A percentile compares a stretch with the other conserved stretches of the same genome.
phyloP scores from a whole-genome alignment of 345 rosid species.

The Gossypium longicalyx region DNA sequence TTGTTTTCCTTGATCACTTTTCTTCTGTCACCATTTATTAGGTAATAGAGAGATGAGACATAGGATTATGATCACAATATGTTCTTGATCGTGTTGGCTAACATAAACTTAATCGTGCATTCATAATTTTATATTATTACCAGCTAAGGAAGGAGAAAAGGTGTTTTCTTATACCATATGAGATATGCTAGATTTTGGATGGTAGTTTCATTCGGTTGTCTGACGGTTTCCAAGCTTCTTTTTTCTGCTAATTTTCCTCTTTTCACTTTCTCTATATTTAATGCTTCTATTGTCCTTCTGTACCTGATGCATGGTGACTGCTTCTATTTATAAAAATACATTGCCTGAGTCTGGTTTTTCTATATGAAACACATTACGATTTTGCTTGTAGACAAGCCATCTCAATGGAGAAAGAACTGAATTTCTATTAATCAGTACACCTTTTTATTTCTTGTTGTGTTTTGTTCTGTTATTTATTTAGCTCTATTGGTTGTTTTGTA shows the following conservation, averaged over 20 bases:
- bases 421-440: background rate
- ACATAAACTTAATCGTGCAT: background rate
- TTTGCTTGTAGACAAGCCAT: background rate
- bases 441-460: background rate
- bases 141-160: background rate
- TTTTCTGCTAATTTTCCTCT: background rate
- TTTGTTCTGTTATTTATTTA: background rate
- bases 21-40: background rate
- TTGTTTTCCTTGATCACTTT: background rate
- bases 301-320: background rate
- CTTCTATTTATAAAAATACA: background rate
- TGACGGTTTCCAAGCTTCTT: background rate
- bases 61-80: background rate
- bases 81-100: background rate
- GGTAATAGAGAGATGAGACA: background rate
- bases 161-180: background rate
- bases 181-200: background rate
- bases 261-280: background rate
- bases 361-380: background rate
- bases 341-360: background rate
- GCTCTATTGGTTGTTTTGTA: conserved; percentile 14
- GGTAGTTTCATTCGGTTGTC: background rate
- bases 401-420: conserved; percentile 4
- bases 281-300: background rate
- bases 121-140: background rate